Evolutionary conservation across 352 stramenopile species (phyloP).

Genomic region (Plasmopara halstedii): DNA sequence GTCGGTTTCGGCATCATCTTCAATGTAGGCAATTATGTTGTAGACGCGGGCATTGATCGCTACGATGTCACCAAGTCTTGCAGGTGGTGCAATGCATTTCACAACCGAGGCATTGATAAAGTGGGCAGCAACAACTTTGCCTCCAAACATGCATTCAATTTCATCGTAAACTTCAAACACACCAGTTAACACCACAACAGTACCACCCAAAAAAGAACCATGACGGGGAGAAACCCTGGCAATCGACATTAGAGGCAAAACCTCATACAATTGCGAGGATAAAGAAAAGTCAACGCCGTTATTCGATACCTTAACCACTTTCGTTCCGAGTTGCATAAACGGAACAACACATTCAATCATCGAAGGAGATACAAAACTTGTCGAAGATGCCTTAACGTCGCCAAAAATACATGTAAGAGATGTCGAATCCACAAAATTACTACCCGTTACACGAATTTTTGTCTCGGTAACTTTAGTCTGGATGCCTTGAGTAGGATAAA

Average conservation of each 20-base stretch:
- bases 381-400: constrained; percentile 12
- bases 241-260: constrained; percentile 33
- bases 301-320: constrained; percentile 40
- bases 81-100: constrained; percentile 24
- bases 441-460: constrained; percentile 28
- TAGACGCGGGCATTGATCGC: constrained; percentile 18
- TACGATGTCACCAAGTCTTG: constrained; percentile 6
- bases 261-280: constrained; percentile 15
- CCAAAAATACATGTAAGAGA: constrained; percentile 41
- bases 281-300: constrained; percentile 47
- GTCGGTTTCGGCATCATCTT: not conserved
- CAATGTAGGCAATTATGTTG: constrained; percentile 20
- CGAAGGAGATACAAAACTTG: constrained; percentile 34
- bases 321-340: constrained; percentile 31
- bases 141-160: constrained; percentile 39
- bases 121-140: constrained; percentile 13
- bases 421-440: constrained; percentile 44
- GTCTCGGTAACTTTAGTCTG: constrained; percentile 9
- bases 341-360: constrained; percentile 50
- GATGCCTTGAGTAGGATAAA: constrained; percentile 23
- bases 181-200: constrained; percentile 26
- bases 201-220: constrained; percentile 31
- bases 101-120: constrained; percentile 22
- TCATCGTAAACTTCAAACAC: constrained; percentile 26
- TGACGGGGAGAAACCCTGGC: constrained; percentile 18